Conservation (phyloP, 2,329 filamentous ascomycete genomes). For the Celoporthe dispersa region DNA sequence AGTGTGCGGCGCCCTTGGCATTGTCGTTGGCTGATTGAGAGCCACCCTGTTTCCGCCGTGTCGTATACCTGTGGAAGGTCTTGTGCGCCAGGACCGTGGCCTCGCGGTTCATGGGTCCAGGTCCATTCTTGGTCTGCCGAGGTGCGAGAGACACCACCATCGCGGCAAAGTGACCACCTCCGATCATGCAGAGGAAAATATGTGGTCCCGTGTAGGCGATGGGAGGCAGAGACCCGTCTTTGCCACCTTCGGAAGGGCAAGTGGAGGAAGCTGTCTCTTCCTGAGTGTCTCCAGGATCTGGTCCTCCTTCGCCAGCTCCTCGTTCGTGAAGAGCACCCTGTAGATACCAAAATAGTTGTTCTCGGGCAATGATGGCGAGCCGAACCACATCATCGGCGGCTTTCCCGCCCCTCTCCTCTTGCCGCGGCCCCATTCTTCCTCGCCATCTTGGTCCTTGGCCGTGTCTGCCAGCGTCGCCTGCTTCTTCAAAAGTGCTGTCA, state of each 20-base stretch:
- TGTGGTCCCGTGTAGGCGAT: slow-evolving; percentile 73
- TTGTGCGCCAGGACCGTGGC: slow-evolving; percentile 92
- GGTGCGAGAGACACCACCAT: slow-evolving; percentile 93
- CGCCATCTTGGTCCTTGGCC: slow-evolving; percentile 49
- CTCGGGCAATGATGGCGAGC: slow-evolving; percentile 72
- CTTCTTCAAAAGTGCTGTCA: slow-evolving; percentile 79
- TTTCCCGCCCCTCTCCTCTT: slow-evolving; percentile 64
- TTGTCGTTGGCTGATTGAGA: slow-evolving; percentile 93
- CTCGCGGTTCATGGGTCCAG: slow-evolving; percentile 77
- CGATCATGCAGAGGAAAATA: slow-evolving; percentile 97
- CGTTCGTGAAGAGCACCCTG: slow-evolving; percentile 74
- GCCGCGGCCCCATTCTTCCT: slow-evolving; percentile 46
- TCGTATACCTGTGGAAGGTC: slow-evolving; percentile 97
- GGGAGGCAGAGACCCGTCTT: slow-evolving; percentile 62
- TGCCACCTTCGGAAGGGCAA: slow-evolving; percentile 54
- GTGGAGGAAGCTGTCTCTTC: slow-evolving; percentile 76
- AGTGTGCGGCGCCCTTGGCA: slow-evolving; percentile 91
- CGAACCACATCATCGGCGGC: slow-evolving; percentile 84
- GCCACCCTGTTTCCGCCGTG: slow-evolving; percentile 92
- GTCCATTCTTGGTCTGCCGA: slow-evolving; percentile 69
- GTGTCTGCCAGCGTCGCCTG: slow-evolving; percentile 74
- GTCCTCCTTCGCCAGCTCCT: slow-evolving; percentile 68
- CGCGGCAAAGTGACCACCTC: slow-evolving; percentile 94
- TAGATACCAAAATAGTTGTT: slow-evolving; percentile 88
- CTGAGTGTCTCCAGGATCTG: slow-evolving; percentile 70